These are phyloP conservation scores for Vitis amurensis DNA, from an alignment of 164 flowering plant species.

Conservation along the genomic window DNA sequence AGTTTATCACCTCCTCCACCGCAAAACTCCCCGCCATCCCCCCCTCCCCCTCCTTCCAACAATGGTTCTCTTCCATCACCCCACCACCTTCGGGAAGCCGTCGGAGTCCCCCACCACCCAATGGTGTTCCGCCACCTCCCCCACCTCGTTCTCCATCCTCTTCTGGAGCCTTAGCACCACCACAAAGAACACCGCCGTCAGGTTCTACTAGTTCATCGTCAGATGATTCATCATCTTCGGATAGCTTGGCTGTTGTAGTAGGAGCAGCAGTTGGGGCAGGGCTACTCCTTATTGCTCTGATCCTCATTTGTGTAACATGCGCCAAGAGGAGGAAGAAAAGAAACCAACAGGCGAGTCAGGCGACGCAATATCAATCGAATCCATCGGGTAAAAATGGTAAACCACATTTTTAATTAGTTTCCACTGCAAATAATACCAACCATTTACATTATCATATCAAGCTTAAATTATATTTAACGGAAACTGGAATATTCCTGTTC, in stretches of 20 bases:
- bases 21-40: slow-evolving; percentile 5
- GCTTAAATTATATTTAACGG: too few relatives aligned
- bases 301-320: slow-evolving; percentile 20
- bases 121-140: slow-evolving; percentile 7
- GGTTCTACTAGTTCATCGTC: slow-evolving; percentile 11
- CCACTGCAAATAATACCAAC: neutral
- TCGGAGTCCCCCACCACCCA: slow-evolving; percentile 13
- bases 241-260: slow-evolving; percentile 8
- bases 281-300: slow-evolving; percentile 24
- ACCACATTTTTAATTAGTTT: neutral
- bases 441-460: too few relatives aligned
- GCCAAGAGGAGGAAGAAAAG: slow-evolving; percentile 39
- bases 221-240: neutral
- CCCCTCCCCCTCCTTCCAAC: slow-evolving; percentile 3
- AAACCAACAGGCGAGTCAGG: neutral
- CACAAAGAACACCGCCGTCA: slow-evolving; percentile 20
- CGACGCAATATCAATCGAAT: slow-evolving; percentile 18
- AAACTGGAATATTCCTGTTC: neutral
- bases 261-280: slow-evolving; percentile 38
- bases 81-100: slow-evolving; percentile 9
- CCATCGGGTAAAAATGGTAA: slow-evolving; percentile 3
- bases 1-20: slow-evolving; percentile 20
- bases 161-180: slow-evolving; percentile 1
- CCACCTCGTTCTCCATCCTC: slow-evolving; percentile 2
- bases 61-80: neutral